Percentiles rank a stretch among this genome's conserved stretches.
phyloP scores from a whole-genome alignment of 2,329 filamentous ascomycete species.

The Fusarium bactridioides region DNA sequence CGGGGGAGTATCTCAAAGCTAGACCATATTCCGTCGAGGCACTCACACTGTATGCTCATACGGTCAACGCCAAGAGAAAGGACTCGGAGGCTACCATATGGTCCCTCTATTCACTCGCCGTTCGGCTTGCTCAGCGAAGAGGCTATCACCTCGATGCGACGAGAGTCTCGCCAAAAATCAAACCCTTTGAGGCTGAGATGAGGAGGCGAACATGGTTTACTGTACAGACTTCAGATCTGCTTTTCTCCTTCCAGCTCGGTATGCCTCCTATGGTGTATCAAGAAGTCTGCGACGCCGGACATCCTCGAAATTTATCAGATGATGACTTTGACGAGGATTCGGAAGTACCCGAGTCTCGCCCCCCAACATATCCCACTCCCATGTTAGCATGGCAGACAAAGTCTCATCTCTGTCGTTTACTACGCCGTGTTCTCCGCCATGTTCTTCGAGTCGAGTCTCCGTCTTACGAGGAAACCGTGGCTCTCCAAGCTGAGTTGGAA shows the following conservation, averaged over 20 bases:
- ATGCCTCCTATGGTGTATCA: constrained; percentile 59
- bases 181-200: constrained; percentile 61
- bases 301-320: constrained; percentile 57
- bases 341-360: constrained; percentile 53
- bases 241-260: constrained; percentile 62
- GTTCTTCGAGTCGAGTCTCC: constrained; percentile 49
- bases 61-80: constrained; percentile 51
- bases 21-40: constrained; percentile 58
- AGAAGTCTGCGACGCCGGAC: constrained; percentile 55
- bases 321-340: constrained; percentile 60
- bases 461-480: constrained; percentile 47
- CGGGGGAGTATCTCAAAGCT: constrained; percentile 57
- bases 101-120: constrained; percentile 56
- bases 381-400: constrained; percentile 54
- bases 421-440: constrained; percentile 54
- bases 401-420: constrained; percentile 52
- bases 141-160: constrained; percentile 61
- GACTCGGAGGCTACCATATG: constrained; percentile 56
- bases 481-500: constrained; percentile 52
- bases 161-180: constrained; percentile 50
- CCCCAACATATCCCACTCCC: constrained; percentile 53
- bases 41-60: constrained; percentile 55
- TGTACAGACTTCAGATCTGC: constrained; percentile 56
- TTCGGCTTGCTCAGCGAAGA: constrained; percentile 59
- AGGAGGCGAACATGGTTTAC: constrained; percentile 59